Conservation (phyloP, 1,284 basidiomycete genomes). For the Fistulina hepatica region DNA sequence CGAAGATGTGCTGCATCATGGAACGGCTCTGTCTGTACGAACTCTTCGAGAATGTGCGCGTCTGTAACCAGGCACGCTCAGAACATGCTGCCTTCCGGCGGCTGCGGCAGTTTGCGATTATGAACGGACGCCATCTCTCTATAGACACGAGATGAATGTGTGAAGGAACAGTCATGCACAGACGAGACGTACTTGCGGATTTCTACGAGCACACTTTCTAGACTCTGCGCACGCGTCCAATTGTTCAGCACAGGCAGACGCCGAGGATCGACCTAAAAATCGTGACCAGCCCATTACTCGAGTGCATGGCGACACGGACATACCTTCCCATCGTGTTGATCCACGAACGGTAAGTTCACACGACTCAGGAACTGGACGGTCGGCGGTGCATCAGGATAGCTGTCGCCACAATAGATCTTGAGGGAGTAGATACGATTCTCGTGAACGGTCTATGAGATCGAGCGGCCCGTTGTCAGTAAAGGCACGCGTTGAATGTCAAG, state of each 20-base stretch:
- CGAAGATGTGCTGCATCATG: too few species aligned
- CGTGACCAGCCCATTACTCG: neutral
- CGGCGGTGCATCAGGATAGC: constrained; percentile 78
- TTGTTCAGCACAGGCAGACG: constrained; percentile 61
- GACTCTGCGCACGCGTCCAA: constrained; percentile 69
- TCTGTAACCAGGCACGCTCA: too few species aligned
- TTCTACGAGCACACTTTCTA: constrained; percentile 86
- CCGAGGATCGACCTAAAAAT: constrained; percentile 39
- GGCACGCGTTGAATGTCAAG: neutral
- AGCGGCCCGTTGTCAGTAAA: neutral
- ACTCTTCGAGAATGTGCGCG: too few species aligned
- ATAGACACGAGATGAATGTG: constrained; percentile 7
- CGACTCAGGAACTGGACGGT: constrained; percentile 78
- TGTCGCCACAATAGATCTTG: constrained; percentile 76
- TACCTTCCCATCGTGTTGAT: too few species aligned
- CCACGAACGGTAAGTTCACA: constrained; percentile 95
- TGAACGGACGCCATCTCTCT: constrained; percentile 92
- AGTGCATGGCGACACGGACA: neutral
- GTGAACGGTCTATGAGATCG: constrained; percentile 67
- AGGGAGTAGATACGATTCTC: constrained; percentile 98
- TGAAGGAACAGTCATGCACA: neutral
- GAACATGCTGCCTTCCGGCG: constrained; percentile 77
- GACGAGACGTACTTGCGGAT: constrained; percentile 62
- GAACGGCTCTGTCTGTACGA: too few species aligned
- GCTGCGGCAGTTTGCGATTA: constrained; percentile 93